phyloP scores from a whole-genome alignment of 1,284 basidiomycete species.

The Apiotrichum sp. region DNA sequence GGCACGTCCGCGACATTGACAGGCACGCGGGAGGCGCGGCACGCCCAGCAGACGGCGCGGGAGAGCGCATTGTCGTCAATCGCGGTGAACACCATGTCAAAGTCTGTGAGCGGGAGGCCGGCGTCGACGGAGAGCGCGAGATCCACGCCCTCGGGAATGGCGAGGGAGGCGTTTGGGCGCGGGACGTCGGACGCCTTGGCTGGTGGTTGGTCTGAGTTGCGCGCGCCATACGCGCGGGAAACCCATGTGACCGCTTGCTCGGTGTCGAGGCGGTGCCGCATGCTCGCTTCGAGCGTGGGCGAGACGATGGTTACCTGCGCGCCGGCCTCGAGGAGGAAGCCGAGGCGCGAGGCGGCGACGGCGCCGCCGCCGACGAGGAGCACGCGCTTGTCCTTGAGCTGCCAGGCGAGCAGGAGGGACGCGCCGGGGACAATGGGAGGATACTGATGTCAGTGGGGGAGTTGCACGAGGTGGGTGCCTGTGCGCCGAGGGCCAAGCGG shows the following conservation, averaged over 20 bases:
- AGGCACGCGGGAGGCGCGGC: constrained; percentile 65
- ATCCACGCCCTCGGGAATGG: constrained; percentile 44
- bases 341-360: constrained; percentile 53
- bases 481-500: too few relatives aligned
- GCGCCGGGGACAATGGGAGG: constrained; percentile 40
- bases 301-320: constrained; percentile 48
- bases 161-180: background rate
- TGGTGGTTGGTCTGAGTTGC: constrained; percentile 14
- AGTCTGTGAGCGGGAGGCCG: constrained; percentile 47
- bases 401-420: constrained; percentile 52
- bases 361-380: constrained; percentile 54
- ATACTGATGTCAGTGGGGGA: constrained; percentile 2
- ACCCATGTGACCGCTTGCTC: constrained; percentile 60
- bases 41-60: constrained; percentile 62
- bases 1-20: constrained; percentile 97
- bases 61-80: constrained; percentile 77
- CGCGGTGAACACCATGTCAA: constrained; percentile 90
- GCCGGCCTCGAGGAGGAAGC: constrained; percentile 47
- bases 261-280: constrained; percentile 44
- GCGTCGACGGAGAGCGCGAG: constrained; percentile 13
- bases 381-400: constrained; percentile 49
- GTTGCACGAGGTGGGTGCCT: too few relatives aligned
- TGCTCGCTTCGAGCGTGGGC: constrained; percentile 51
- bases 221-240: constrained; percentile 57
- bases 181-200: constrained; percentile 22